phyloP scores from a whole-genome alignment of 2,329 filamentous ascomycete genomes.

The Didymella arachidicola region DNA sequence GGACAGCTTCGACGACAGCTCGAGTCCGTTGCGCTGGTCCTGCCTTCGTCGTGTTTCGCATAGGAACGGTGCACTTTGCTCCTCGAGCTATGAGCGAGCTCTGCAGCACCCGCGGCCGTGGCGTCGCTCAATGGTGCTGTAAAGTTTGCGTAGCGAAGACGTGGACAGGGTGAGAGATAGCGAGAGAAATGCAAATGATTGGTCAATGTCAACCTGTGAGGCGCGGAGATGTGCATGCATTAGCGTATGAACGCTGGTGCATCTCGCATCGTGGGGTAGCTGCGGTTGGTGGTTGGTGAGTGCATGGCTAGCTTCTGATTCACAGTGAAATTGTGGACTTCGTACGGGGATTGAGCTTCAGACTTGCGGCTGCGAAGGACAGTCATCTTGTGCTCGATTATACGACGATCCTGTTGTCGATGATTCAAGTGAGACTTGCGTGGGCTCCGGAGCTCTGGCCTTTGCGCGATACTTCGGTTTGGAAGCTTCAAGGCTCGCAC shows the following conservation, averaged over 20 bases:
- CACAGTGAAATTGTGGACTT: constrained; percentile 2
- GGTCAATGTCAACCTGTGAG: constrained; percentile 10
- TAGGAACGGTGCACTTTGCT: neutral
- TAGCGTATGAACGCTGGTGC: constrained; percentile 13
- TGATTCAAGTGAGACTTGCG: neutral
- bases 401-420: neutral
- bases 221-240: constrained; percentile 20
- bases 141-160: constrained; percentile 1
- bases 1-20: neutral
- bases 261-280: constrained; percentile 20
- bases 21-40: neutral
- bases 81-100: too few relatives aligned
- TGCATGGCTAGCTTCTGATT: constrained; percentile 12
- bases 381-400: neutral
- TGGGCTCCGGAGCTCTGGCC: constrained; percentile 4
- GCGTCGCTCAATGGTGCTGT: neutral
- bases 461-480: neutral
- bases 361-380: constrained; percentile 1
- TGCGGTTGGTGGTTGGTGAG: constrained; percentile 19
- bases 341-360: constrained; percentile 1
- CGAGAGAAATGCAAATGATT: constrained; percentile 4
- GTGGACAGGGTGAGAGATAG: constrained; percentile 11
- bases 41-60: neutral
- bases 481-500: constrained; percentile 5
- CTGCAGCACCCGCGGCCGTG: neutral